phyloP scores from a whole-genome alignment of 1,139 yeast species.

The Yamadazyma atlantica region DNA sequence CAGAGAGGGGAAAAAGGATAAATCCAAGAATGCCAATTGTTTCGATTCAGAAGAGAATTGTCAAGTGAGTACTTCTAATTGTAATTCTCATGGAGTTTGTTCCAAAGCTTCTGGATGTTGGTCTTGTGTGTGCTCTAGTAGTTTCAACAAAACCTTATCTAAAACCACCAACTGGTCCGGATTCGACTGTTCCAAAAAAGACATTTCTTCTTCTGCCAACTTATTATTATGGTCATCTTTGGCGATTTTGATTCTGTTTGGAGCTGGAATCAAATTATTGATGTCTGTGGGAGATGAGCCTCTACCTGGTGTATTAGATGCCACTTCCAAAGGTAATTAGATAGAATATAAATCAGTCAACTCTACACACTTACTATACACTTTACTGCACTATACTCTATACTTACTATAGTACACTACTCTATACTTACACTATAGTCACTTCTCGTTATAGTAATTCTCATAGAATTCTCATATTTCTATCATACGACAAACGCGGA shows the following conservation, averaged over 20 bases:
- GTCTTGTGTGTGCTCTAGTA: constrained; percentile 59
- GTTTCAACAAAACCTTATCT: constrained; percentile 42
- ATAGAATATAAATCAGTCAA: too few relatives aligned
- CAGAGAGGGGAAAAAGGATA: constrained; percentile 4
- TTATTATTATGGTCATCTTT: constrained; percentile 66
- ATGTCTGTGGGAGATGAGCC: constrained; percentile 56
- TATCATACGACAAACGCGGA: constrained; percentile 1
- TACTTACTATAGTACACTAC: too few relatives aligned
- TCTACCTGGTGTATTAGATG: constrained; percentile 67
- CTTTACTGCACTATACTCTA: too few relatives aligned
- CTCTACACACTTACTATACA: too few relatives aligned
- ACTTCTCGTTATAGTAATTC: too few relatives aligned
- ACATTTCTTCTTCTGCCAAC: constrained; percentile 62
- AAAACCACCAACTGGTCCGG: constrained; percentile 71
- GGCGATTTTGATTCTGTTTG: constrained; percentile 45
- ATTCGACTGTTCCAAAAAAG: constrained; percentile 61
- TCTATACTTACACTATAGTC: too few relatives aligned
- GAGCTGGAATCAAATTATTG: constrained; percentile 56
- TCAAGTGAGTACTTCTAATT: constrained; percentile 49
- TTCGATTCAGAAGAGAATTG: constrained; percentile 53
- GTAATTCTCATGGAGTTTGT: constrained; percentile 68
- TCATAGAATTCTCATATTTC: background rate
- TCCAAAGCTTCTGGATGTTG: constrained; percentile 45
- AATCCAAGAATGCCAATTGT: constrained; percentile 19
- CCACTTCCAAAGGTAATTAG: constrained; percentile 46